phyloP scores from a whole-genome alignment of 352 stramenopile genomes.

The Phytophthora capsici region DNA sequence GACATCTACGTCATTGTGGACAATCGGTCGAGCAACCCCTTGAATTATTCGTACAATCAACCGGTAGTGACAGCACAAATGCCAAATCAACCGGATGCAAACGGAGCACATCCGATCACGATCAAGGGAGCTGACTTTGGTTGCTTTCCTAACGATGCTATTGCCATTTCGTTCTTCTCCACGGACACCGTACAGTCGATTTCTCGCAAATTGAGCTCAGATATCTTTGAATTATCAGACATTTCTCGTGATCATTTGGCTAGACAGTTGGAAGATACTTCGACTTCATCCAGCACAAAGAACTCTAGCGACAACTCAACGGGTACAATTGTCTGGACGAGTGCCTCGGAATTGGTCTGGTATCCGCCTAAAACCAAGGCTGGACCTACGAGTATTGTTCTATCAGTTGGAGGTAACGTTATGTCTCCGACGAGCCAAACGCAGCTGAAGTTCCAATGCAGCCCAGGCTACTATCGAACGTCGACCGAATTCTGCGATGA shows the following conservation, averaged over 20 bases:
- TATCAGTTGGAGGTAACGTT: conserved; percentile 65
- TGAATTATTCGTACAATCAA: conserved; percentile 66
- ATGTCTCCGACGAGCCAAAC: conserved; percentile 67
- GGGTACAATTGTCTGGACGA: conserved; percentile 56
- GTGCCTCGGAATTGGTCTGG: conserved; percentile 54
- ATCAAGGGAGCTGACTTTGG: conserved; percentile 72
- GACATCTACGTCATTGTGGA: conserved; percentile 58
- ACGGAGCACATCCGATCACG: conserved; percentile 60
- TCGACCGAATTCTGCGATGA: conserved; percentile 52
- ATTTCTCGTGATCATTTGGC: conserved; percentile 2
- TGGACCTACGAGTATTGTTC: conserved; percentile 54
- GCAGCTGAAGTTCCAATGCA: conserved; percentile 71
- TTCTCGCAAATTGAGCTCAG: conserved; percentile 15
- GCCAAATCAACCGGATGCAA: conserved; percentile 70
- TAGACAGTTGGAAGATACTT: conserved; percentile 13
- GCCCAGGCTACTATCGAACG: conserved; percentile 58
- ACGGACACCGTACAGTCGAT: conserved; percentile 22
- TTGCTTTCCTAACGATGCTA: conserved; percentile 66
- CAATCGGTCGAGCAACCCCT: conserved; percentile 52
- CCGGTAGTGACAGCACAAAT: conserved; percentile 62
- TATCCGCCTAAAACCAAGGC: conserved; percentile 66
- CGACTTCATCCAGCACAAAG: conserved; percentile 5
- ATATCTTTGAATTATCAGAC: background rate
- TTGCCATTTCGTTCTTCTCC: conserved; percentile 53
- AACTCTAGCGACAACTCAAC: conserved; percentile 31